Evolutionary conservation across 345 rosid species (phyloP).

Genomic region (Jatropha curcas): DNA sequence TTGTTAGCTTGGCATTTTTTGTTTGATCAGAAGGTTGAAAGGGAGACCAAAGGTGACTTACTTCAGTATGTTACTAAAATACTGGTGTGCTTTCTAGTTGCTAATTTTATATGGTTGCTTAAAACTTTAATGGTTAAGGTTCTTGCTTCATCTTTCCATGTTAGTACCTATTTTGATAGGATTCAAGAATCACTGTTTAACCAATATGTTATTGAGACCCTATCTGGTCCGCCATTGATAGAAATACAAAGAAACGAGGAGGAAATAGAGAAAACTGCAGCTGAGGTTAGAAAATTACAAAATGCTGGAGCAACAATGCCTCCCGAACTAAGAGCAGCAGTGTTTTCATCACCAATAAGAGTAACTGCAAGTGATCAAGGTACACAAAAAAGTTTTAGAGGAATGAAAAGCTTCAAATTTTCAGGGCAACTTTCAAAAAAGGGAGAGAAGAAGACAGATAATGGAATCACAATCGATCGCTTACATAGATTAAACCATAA

Average conservation of each 20-base stretch:
- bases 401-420: slow-evolving; percentile 42
- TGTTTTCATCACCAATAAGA: slow-evolving; percentile 39
- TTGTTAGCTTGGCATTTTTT: slow-evolving; percentile 67
- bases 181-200: slow-evolving; percentile 80
- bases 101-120: slow-evolving; percentile 70
- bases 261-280: slow-evolving; percentile 48
- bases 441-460: slow-evolving; percentile 25
- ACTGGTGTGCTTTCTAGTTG: slow-evolving; percentile 63
- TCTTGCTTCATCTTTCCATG: slow-evolving; percentile 85
- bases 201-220: slow-evolving; percentile 78
- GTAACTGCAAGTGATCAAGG: slow-evolving; percentile 30
- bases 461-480: slow-evolving; percentile 57
- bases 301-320: slow-evolving; percentile 64
- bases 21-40: slow-evolving; percentile 56
- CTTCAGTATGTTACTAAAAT: slow-evolving; percentile 63
- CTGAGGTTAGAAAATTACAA: slow-evolving; percentile 51
- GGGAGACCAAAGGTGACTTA: slow-evolving; percentile 27
- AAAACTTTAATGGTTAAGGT: slow-evolving; percentile 85
- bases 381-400: slow-evolving; percentile 31
- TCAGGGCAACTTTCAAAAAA: slow-evolving; percentile 35
- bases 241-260: slow-evolving; percentile 52
- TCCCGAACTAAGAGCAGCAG: slow-evolving; percentile 54
- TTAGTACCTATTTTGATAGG: slow-evolving; percentile 86
- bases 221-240: slow-evolving; percentile 74
- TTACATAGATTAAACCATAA: slow-evolving; percentile 66